phyloP scores from a whole-genome alignment of 208 protist species.

The Eutreptiella sp. region DNA sequence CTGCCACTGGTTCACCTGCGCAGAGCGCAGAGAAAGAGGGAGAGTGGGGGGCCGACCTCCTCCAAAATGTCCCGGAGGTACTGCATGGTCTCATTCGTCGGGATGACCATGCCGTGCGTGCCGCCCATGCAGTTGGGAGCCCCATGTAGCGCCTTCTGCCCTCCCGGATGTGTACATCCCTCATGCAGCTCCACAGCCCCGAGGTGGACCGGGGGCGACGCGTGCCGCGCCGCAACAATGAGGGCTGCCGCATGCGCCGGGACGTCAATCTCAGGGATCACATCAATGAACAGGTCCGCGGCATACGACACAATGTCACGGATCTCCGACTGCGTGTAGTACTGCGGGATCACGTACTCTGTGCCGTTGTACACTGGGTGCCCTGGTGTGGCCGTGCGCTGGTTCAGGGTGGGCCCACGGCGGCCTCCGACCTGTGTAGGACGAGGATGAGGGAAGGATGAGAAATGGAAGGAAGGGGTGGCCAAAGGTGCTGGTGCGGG shows the following conservation, averaged over 20 bases:
- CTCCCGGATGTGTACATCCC: too few relatives aligned
- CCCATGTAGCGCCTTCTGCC: too few relatives aligned
- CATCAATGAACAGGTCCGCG: neutral
- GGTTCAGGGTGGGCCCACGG: too few relatives aligned
- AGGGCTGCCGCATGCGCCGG: neutral
- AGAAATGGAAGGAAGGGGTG: too few relatives aligned
- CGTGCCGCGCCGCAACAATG: too few relatives aligned
- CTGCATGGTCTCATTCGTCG: neutral
- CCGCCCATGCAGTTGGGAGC: neutral
- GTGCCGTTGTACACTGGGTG: neutral
- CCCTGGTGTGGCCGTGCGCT: too few relatives aligned
- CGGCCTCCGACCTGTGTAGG: neutral
- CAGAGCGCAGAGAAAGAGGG: too few relatives aligned
- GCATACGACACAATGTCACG: neutral
- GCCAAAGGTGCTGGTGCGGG: too few relatives aligned
- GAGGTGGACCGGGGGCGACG: too few relatives aligned
- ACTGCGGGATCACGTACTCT: neutral
- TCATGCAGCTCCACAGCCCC: too few relatives aligned
- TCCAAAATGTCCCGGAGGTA: constrained; percentile 1
- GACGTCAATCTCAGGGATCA: constrained; percentile 2
- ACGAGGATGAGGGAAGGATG: too few relatives aligned
- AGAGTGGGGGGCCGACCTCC: neutral
- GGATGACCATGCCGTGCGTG: neutral
- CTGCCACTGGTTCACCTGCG: too few relatives aligned
- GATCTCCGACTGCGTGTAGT: neutral